These are phyloP conservation scores for Suillus paluster DNA, from an alignment of 768 basidiomycete species.

Conservation along the genomic window DNA sequence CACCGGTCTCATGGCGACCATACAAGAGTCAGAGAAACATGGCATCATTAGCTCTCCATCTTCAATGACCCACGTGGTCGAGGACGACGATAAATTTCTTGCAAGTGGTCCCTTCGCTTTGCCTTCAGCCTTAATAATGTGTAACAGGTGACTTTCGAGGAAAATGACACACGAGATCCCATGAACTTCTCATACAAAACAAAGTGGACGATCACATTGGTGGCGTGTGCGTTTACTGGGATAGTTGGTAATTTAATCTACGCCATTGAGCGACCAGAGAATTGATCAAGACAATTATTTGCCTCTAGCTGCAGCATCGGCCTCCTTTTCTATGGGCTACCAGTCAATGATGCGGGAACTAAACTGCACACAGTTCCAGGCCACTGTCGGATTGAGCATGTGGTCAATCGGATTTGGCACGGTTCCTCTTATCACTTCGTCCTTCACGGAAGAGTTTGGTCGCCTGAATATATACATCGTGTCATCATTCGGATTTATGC, in stretches of 20 bases:
- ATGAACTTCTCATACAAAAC: slow-evolving; percentile 32
- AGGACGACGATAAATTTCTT: background rate
- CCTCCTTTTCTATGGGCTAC: slow-evolving; percentile 56
- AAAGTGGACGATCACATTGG: slow-evolving; percentile 40
- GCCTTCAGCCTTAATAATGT: background rate
- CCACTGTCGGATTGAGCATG: slow-evolving; percentile 48
- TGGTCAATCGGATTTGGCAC: slow-evolving; percentile 62
- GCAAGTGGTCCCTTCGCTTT: background rate
- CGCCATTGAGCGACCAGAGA: background rate
- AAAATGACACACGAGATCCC: slow-evolving; percentile 40
- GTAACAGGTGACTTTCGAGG: slow-evolving; percentile 37
- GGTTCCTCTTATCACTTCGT: slow-evolving; percentile 61
- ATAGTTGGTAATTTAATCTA: slow-evolving; percentile 15
- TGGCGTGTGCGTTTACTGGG: slow-evolving; percentile 25
- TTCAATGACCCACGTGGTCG: background rate
- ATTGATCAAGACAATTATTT: background rate
- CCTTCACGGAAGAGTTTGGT: slow-evolving; percentile 71
- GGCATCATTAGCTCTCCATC: background rate
- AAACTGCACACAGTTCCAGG: slow-evolving; percentile 47
- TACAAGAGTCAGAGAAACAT: background rate
- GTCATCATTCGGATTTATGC: slow-evolving; percentile 49
- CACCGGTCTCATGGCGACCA: background rate
- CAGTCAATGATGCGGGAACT: slow-evolving; percentile 52
- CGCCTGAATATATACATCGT: slow-evolving; percentile 58
- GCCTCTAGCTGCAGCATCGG: slow-evolving; percentile 46